Evolutionary conservation across 805 yeast species (phyloP).

Genomic region (Cyberlindnera japonica): DNA sequence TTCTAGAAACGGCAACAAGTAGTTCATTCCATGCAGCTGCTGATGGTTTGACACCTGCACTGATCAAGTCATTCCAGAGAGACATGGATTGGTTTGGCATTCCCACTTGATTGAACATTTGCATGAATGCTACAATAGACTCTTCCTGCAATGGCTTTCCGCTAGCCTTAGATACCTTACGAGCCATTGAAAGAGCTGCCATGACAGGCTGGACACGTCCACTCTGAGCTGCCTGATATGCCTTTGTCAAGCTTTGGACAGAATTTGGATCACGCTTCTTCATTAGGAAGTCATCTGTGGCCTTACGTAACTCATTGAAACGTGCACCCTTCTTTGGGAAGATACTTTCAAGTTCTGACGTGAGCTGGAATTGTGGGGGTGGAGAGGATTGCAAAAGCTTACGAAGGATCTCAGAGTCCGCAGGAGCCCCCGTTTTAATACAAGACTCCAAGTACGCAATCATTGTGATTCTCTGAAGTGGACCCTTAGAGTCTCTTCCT

Average conservation of each 20-base stretch:
- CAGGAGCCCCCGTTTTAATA: neutral
- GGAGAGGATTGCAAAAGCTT: conserved; percentile 16
- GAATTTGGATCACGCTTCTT: conserved; percentile 24
- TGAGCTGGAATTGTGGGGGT: conserved; percentile 5
- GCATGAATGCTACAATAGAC: conserved; percentile 44
- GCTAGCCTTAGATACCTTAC: conserved; percentile 26
- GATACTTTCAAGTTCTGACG: neutral
- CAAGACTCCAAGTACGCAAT: conserved; percentile 21
- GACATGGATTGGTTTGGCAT: conserved; percentile 36
- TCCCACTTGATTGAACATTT: conserved; percentile 38
- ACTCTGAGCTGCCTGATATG: conserved; percentile 15
- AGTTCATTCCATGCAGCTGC: conserved; percentile 57
- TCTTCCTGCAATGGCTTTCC: conserved; percentile 36
- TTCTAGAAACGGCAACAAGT: conserved; percentile 41
- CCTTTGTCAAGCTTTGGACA: conserved; percentile 15
- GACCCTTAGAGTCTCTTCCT: conserved; percentile 4
- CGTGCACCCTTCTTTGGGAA: conserved; percentile 11
- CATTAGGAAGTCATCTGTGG: conserved; percentile 10
- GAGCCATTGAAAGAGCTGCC: conserved; percentile 15
- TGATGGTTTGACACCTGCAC: conserved; percentile 38
- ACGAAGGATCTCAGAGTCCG: conserved; percentile 12
- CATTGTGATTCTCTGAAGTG: conserved; percentile 4
- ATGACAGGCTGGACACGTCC: conserved; percentile 20
- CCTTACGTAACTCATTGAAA: conserved; percentile 3
- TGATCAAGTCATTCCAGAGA: conserved; percentile 48